These are phyloP conservation scores for Colletotrichum trifolii DNA, from an alignment of 2,329 filamentous ascomycete species.

Conservation along the genomic window DNA sequence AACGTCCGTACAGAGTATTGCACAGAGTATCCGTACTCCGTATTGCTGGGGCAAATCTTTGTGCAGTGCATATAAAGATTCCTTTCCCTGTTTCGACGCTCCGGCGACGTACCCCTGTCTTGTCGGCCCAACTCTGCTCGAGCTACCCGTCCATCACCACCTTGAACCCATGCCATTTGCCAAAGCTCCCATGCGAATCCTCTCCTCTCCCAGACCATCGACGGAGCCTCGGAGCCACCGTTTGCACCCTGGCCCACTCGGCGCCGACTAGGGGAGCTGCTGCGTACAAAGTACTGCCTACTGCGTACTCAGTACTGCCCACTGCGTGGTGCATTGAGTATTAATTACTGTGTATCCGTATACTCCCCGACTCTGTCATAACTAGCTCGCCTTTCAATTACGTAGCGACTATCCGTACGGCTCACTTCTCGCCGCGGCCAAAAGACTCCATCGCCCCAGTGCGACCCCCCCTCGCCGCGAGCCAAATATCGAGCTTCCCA, in stretches of 20 bases:
- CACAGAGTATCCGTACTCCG: conserved; percentile 11
- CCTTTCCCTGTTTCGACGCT: conserved; percentile 33
- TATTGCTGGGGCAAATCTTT: conserved; percentile 31
- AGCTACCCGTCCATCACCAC: conserved; percentile 25
- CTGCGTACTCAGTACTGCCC: no score
- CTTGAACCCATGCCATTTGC: conserved; percentile 1
- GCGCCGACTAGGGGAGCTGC: conserved; percentile 24
- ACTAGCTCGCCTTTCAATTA: no score
- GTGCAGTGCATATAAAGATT: conserved; percentile 35
- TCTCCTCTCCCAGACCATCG: conserved; percentile 12
- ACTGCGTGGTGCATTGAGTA: no score
- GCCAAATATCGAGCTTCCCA: conserved; percentile 19
- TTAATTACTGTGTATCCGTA: no score
- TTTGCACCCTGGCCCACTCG: conserved; percentile 12
- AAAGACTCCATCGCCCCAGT: conserved; percentile 15
- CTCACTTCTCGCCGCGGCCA: background rate
- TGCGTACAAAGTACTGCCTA: background rate
- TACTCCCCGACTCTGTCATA: no score
- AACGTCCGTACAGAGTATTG: background rate
- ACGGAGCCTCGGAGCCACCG: conserved; percentile 28
- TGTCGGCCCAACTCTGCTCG: conserved; percentile 28
- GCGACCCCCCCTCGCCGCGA: conserved; percentile 13
- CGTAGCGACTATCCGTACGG: no score
- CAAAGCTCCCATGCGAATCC: background rate
- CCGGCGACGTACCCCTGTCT: conserved; percentile 29